A percentile compares a stretch with the other conserved stretches of the same genome.
Evolutionary conservation across 768 basidiomycete genomes (phyloP).

Genomic region (Tremella yokohamensis): DNA sequence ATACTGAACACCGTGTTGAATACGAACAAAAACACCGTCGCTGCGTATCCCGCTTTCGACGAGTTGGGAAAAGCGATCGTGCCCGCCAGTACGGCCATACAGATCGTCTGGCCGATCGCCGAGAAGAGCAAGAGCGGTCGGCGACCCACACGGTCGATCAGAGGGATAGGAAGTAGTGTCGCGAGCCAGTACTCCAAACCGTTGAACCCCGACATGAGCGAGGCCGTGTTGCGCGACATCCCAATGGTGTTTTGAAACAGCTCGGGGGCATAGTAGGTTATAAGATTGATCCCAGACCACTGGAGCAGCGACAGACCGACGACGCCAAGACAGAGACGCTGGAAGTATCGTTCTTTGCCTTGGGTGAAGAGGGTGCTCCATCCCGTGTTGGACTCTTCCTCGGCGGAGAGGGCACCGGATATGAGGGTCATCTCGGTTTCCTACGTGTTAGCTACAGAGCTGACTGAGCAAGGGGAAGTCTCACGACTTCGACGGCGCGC

Average conservation of each 20-base stretch:
- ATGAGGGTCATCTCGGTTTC: neutral
- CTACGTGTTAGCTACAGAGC: too few relatives aligned
- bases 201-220: slow-evolving; percentile 50
- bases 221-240: slow-evolving; percentile 34
- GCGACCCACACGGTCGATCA: slow-evolving; percentile 29
- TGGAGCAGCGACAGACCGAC: slow-evolving; percentile 52
- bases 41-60: slow-evolving; percentile 55
- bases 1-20: slow-evolving; percentile 67
- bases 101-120: slow-evolving; percentile 45
- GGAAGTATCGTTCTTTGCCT: slow-evolving; percentile 1
- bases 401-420: neutral
- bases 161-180: slow-evolving; percentile 14
- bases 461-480: too few relatives aligned
- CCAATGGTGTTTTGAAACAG: slow-evolving; percentile 32
- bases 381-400: neutral
- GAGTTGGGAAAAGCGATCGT: slow-evolving; percentile 52
- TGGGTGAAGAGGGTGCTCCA: slow-evolving; percentile 1
- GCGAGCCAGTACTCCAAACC: slow-evolving; percentile 31
- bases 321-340: neutral
- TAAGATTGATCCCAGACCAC: slow-evolving; percentile 66
- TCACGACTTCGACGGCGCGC: neutral
- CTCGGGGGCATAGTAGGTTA: slow-evolving; percentile 52
- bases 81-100: slow-evolving; percentile 61
- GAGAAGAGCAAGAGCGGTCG: slow-evolving; percentile 28
- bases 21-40: slow-evolving; percentile 60